phyloP scores from a whole-genome alignment of 495 filamentous ascomycete species.

The Penicillium pancosmium region DNA sequence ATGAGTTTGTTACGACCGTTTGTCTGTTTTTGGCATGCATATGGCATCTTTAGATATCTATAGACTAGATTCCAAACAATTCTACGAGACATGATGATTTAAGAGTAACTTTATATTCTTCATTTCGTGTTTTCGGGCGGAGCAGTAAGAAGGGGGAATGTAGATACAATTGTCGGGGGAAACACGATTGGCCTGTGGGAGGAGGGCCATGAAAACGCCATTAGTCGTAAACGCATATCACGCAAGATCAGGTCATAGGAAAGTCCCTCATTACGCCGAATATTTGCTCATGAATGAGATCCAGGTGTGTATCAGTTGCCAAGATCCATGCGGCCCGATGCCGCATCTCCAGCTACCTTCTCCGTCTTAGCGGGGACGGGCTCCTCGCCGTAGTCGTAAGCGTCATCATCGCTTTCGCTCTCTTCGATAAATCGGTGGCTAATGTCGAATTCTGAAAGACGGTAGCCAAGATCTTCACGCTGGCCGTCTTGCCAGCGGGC shows the following conservation, averaged over 20 bases:
- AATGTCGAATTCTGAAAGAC: slow-evolving; percentile 58
- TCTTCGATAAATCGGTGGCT: slow-evolving; percentile 61
- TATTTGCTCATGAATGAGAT: slow-evolving; percentile 24
- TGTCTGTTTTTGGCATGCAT: not conserved
- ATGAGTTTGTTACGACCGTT: too few relatives aligned
- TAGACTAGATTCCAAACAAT: slow-evolving; percentile 1
- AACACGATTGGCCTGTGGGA: slow-evolving; percentile 17
- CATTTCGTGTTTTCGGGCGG: slow-evolving; percentile 14
- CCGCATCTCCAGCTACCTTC: slow-evolving; percentile 41
- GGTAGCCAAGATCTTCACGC: slow-evolving; percentile 75
- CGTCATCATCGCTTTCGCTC: slow-evolving; percentile 49
- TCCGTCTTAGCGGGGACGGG: slow-evolving; percentile 30
- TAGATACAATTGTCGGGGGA: slow-evolving; percentile 32
- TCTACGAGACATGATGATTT: not conserved
- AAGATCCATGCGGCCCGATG: slow-evolving; percentile 49
- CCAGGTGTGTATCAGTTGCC: slow-evolving; percentile 32
- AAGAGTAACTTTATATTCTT: slow-evolving; percentile 16
- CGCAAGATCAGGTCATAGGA: slow-evolving; percentile 24
- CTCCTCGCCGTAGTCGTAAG: slow-evolving; percentile 50
- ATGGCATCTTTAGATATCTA: not conserved
- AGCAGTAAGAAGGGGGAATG: slow-evolving; percentile 14
- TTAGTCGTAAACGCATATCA: slow-evolving; percentile 32
- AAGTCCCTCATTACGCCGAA: slow-evolving; percentile 38
- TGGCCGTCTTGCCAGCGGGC: slow-evolving; percentile 86
- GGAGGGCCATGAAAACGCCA: slow-evolving; percentile 27